Percentiles rank a stretch among this genome's conserved stretches.
These are phyloP conservation scores for Lactarius deliciosus DNA, from an alignment of 768 basidiomycete genomes.

Conservation along the genomic window DNA sequence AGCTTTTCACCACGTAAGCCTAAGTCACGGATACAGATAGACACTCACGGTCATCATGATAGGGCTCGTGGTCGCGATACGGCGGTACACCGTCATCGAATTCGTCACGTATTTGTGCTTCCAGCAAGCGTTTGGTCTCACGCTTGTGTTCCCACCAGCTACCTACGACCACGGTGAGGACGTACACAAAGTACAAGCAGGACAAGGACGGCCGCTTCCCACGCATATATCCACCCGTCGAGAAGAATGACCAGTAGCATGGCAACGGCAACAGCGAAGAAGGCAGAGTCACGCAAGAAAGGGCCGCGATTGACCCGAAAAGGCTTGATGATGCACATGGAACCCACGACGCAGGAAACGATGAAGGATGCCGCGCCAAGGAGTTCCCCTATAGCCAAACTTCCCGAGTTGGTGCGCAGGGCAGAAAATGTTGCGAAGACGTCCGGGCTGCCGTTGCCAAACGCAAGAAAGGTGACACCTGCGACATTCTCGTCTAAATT, in stretches of 20 bases:
- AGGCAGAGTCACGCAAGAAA: constrained; percentile 92
- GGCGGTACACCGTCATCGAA: constrained; percentile 46
- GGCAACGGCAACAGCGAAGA: constrained; percentile 84
- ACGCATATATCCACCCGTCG: constrained; percentile 67
- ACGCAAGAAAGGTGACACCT: constrained; percentile 94
- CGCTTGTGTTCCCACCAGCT: constrained; percentile 71
- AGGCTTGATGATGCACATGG: constrained; percentile 96
- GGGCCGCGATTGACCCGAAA: constrained; percentile 79
- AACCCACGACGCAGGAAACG: constrained; percentile 92
- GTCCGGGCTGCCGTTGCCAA: constrained; percentile 97
- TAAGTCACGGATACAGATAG: constrained; percentile 3
- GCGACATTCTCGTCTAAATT: constrained; percentile 92
- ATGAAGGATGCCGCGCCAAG: constrained; percentile 96
- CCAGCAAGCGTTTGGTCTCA: constrained; percentile 47
- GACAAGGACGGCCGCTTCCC: constrained; percentile 75
- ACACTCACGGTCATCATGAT: constrained; percentile 62
- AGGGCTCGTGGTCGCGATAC: constrained; percentile 48
- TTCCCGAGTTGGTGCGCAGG: constrained; percentile 80
- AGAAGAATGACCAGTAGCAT: constrained; percentile 73
- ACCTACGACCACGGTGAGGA: constrained; percentile 66
- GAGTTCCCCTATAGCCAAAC: constrained; percentile 91
- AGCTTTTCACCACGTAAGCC: constrained; percentile 23
- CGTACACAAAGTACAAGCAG: constrained; percentile 77
- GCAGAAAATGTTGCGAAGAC: constrained; percentile 95
- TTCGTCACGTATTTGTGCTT: constrained; percentile 58